Base-by-base conservation (phyloP, 495 filamentous ascomycete species). In the Filosporella fistucella region DNA sequence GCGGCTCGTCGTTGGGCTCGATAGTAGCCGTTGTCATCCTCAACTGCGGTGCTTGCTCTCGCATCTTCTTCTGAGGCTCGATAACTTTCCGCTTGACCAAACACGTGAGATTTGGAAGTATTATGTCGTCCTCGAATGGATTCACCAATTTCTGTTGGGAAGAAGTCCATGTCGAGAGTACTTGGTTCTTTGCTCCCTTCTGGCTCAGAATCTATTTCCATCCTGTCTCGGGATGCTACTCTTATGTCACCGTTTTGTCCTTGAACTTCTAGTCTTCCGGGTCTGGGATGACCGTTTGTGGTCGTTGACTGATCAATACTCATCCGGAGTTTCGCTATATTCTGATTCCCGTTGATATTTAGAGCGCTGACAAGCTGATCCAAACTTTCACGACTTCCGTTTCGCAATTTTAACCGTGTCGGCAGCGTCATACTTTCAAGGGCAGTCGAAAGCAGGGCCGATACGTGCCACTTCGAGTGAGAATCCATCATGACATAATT, bases 361-460 rank as follows among this genome's bases (percentile, higher is more conserved):
- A 96, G 63, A 5, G 80, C 72, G 5, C 81, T 77, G 52, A 84
- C 81, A 58, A 96, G 75, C 49, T 80, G 72, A n/a, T 72, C 69
- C 25, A 88, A 58, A 2, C 67, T 72, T 20, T 71, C 70, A 5
- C 71, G 68, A 28, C 62, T 66, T 7, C 63, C 61, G n/a, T 70
- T 59, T 23, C 65, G 67, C 3, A 74, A 67, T 34, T 76, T 81
- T 44, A 95, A 63, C 23, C 91, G 74, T 9, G 87, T 81, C 11
- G 88, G 88, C 22, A 99, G 67, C 3, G 83, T 88, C 24, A 83
- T 75, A 22, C 77, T 89, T 63, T 99, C 93, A 22, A 96, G 55
- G 7, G 88, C 86, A 4, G 82, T 75, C 7, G 82, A 80, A 51
- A 96, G 69, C 20, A 97, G 64, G 7, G 84, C 91, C 12, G 86